phyloP scores from a whole-genome alignment of 179 eudicot genomes.

The Silene noctiflora region DNA sequence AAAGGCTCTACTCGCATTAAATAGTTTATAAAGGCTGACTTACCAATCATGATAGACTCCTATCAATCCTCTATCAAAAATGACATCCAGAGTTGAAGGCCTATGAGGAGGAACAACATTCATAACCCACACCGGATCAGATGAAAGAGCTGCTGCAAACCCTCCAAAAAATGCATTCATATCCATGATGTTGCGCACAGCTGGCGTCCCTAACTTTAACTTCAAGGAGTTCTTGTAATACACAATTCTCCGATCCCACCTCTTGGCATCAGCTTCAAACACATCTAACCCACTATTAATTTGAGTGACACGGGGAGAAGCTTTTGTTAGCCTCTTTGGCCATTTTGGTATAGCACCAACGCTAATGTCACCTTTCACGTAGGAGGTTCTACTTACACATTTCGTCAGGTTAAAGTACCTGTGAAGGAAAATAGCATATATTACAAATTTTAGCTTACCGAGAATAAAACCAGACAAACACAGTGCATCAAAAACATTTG shows the following conservation, averaged over 20 bases:
- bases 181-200: conserved; percentile 89
- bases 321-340: conserved; percentile 73
- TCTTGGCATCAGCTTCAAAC: conserved; percentile 72
- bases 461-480: too few species aligned
- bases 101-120: conserved; percentile 82
- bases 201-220: conserved; percentile 70
- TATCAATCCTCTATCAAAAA: conserved; percentile 85
- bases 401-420: conserved; percentile 81
- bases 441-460: neutral
- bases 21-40: conserved; percentile 27
- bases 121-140: conserved; percentile 97
- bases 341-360: conserved; percentile 76
- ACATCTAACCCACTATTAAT: conserved; percentile 64
- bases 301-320: conserved; percentile 64
- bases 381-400: conserved; percentile 70
- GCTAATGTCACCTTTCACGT: conserved; percentile 53
- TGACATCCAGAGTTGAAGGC: conserved; percentile 70
- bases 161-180: conserved; percentile 96
- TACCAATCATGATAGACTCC: conserved; percentile 94
- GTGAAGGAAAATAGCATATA: conserved; percentile 21
- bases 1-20: neutral
- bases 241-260: conserved; percentile 72
- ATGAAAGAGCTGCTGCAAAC: conserved; percentile 78
- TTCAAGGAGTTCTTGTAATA: conserved; percentile 71
- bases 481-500: neutral